Percentiles rank a stretch among this genome's conserved stretches.
phyloP scores from a whole-genome alignment of 805 yeast genomes.

The Teunomyces cretensis region DNA sequence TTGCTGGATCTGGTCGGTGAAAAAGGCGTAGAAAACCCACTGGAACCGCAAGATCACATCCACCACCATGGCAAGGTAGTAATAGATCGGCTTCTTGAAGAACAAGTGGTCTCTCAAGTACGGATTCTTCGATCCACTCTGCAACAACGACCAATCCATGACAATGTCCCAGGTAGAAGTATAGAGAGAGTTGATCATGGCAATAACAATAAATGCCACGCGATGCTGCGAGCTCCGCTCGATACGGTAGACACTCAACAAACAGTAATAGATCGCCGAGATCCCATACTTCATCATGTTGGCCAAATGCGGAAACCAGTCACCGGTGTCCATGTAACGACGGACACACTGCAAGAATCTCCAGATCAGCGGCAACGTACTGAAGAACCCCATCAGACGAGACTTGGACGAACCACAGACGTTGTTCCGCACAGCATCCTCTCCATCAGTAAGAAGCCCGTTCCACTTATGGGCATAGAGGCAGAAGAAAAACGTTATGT shows the following conservation, averaged over 20 bases:
- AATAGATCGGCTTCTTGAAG: slow-evolving; percentile 53
- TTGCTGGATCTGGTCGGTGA: slow-evolving; percentile 75
- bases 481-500: slow-evolving; percentile 82
- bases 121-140: slow-evolving; percentile 54
- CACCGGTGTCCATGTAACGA: slow-evolving; percentile 90
- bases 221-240: slow-evolving; percentile 41
- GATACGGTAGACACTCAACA: slow-evolving; percentile 78
- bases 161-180: slow-evolving; percentile 84
- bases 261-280: slow-evolving; percentile 65
- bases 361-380: slow-evolving; percentile 85
- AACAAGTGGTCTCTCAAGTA: slow-evolving; percentile 73
- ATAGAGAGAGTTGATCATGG: slow-evolving; percentile 66
- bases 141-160: slow-evolving; percentile 95
- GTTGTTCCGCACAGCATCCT: slow-evolving; percentile 17
- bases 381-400: slow-evolving; percentile 74
- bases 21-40: slow-evolving; percentile 88
- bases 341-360: slow-evolving; percentile 87
- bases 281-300: slow-evolving; percentile 77
- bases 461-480: slow-evolving; percentile 73
- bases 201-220: slow-evolving; percentile 69
- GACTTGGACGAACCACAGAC: slow-evolving; percentile 80
- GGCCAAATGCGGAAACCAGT: slow-evolving; percentile 94
- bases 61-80: slow-evolving; percentile 70
- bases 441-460: slow-evolving; percentile 43
- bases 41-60: slow-evolving; percentile 80